phyloP scores from a whole-genome alignment of 177 flowering plant species.

The Vitis hybrid region DNA sequence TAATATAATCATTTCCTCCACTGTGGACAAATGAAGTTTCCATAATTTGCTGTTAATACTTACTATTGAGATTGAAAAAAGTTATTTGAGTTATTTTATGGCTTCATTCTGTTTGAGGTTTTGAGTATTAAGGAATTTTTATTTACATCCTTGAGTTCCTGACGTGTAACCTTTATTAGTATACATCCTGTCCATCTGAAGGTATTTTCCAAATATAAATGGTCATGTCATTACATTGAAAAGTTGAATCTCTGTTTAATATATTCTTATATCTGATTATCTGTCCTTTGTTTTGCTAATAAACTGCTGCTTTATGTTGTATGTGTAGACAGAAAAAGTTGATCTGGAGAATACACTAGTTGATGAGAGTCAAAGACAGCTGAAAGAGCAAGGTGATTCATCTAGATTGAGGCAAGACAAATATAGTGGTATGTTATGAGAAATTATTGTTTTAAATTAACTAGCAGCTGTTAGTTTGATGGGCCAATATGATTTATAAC shows the following conservation, averaged over 20 bases:
- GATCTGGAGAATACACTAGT: slow-evolving; percentile 96
- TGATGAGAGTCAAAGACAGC: slow-evolving; percentile 95
- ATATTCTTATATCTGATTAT: not conserved
- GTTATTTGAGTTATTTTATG: too few species aligned
- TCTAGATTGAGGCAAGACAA: slow-evolving; percentile 58
- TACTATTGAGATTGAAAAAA: too few species aligned
- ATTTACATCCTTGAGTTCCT: too few species aligned
- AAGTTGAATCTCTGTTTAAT: not conserved
- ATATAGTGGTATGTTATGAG: slow-evolving; percentile 63
- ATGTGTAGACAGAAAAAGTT: slow-evolving; percentile 91
- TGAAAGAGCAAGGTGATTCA: slow-evolving; percentile 49
- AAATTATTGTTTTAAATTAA: not conserved
- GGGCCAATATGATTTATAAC: too few species aligned
- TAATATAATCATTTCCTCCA: too few species aligned
- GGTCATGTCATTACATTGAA: too few species aligned
- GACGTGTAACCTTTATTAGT: too few species aligned
- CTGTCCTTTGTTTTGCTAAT: slow-evolving; percentile 13
- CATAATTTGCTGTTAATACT: too few species aligned
- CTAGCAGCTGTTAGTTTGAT: too few species aligned
- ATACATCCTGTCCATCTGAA: too few species aligned
- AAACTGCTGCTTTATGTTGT: slow-evolving; percentile 6
- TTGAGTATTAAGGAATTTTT: not conserved
- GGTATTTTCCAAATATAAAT: too few species aligned
- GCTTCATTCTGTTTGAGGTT: not conserved
- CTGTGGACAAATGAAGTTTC: too few species aligned